Percentiles rank a stretch among this genome's conserved stretches.
Conservation (phyloP, 495 filamentous ascomycete species). For the Aspergillus homomorphus region DNA sequence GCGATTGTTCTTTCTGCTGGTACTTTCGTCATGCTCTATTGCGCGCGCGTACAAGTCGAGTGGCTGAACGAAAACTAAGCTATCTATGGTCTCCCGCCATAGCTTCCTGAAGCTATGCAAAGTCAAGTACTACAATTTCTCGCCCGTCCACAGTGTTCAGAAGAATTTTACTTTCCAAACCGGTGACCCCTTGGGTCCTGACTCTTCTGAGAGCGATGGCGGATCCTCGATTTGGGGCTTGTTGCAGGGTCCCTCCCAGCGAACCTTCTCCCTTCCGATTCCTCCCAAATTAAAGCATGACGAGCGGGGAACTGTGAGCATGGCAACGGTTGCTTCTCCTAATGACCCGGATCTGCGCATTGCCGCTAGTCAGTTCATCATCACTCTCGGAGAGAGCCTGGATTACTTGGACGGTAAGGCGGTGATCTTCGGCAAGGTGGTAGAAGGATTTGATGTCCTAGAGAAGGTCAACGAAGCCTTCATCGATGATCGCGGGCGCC, state of each 20-base stretch:
- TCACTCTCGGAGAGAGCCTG: conserved; percentile 81
- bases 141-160: conserved; percentile 82
- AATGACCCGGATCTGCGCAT: conserved; percentile 76
- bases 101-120: conserved; percentile 98
- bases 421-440: conserved; percentile 91
- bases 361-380: conserved; percentile 84
- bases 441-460: conserved; percentile 86
- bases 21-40: conserved; percentile 6
- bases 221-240: conserved; percentile 89
- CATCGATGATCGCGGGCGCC: conserved; percentile 77
- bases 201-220: conserved; percentile 78
- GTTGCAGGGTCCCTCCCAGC: conserved; percentile 65
- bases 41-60: conserved; percentile 22
- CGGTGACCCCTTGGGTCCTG: conserved; percentile 86
- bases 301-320: conserved; percentile 86
- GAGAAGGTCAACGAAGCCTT: conserved; percentile 93
- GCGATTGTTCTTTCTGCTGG: conserved; percentile 8
- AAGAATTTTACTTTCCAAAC: conserved; percentile 93
- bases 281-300: conserved; percentile 80
- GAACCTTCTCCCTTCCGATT: conserved; percentile 78
- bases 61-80: conserved; percentile 54
- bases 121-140: conserved; percentile 96
- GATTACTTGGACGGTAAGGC: conserved; percentile 89
- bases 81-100: conserved; percentile 28
- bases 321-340: conserved; percentile 78